Evolutionary conservation across 2,329 filamentous ascomycete species (phyloP).

Genomic region (Hypoxylon sp.): DNA sequence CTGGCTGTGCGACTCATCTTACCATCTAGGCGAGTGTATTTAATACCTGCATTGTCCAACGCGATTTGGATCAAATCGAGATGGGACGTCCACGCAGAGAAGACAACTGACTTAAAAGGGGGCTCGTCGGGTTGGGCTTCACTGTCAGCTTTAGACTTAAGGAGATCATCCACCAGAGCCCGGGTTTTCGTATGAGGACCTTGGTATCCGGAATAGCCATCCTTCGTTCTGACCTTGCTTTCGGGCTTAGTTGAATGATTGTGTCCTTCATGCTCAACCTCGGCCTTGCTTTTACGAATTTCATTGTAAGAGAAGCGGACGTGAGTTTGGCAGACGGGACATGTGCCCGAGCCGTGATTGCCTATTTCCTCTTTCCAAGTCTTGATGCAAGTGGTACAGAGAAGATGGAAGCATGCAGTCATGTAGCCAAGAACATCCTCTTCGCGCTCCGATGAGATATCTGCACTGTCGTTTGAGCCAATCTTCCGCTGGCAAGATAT

Average conservation of each 20-base stretch:
- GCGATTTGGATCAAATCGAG: constrained; percentile 92
- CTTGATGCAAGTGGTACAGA: constrained; percentile 82
- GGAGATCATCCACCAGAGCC: constrained; percentile 82
- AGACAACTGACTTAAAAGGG: constrained; percentile 93
- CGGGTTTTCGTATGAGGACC: constrained; percentile 94
- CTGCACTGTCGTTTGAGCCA: constrained; percentile 65
- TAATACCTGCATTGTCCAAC: constrained; percentile 75
- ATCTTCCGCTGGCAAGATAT: constrained; percentile 77
- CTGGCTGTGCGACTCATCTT: constrained; percentile 85
- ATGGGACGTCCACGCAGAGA: constrained; percentile 96
- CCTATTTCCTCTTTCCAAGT: constrained; percentile 70
- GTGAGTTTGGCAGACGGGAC: constrained; percentile 76
- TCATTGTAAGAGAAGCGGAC: constrained; percentile 76
- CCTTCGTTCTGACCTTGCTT: constrained; percentile 58
- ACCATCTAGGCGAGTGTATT: constrained; percentile 87
- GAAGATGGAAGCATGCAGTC: constrained; percentile 87
- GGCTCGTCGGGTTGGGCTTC: constrained; percentile 73
- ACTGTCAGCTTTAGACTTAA: constrained; percentile 74
- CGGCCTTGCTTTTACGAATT: constrained; percentile 74
- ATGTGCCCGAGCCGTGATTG: constrained; percentile 66
- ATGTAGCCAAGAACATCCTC: constrained; percentile 81
- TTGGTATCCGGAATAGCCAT: constrained; percentile 77
- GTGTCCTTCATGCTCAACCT: constrained; percentile 69
- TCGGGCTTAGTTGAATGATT: constrained; percentile 57
- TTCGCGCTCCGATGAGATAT: constrained; percentile 70